Base-by-base conservation (phyloP, 2,329 filamentous ascomycete genomes). In the Cyclaneusma minus region DNA sequence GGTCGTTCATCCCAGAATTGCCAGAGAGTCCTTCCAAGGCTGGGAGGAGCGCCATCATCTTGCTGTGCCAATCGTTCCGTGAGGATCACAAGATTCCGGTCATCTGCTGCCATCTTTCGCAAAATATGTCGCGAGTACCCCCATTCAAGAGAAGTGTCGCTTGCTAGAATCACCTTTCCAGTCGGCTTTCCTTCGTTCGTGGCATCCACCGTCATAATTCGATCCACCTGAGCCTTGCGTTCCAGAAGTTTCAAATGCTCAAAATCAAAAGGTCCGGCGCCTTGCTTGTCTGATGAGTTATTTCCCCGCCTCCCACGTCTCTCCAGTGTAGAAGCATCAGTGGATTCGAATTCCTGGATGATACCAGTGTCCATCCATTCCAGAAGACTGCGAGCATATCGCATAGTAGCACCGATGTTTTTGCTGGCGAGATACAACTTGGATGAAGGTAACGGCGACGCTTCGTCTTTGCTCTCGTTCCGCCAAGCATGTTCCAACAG, bases 301-400 rank as follows among this genome's bases (percentile, higher is more conserved):
- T 65, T 66, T 13, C 49, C 47, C 16, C 52, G 45, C 39, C 62
- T 70, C 9, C 57, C 54, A 14, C 44, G 33, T 25, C 54, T 51
- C n/a, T 41, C 36, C 7, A 41, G 39, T 16, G 48, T 43, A 3
- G 52, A 58, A 35, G 69, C 66, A 2, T 63, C 66, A 24, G 73
- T 62, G 9, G 76, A 72, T 47, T 93, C 85, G 34, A 93, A 91
- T 42, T 95, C 87, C 29, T 84, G 74, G 21, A 92, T 78, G 32
- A 98, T 91, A 31, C 74, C 77, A 44, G 94, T 85, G 45, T 95
- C 85, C 85, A 98, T 95, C 89, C 89, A 98, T 47, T 98, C 89
- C 16, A 98, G 60, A 81, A 98, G 92, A 49, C 87, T 94, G 38
- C 85, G 68, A 14, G 87, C 81, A 38, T 94, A 82, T 27, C 83